Evolutionary conservation across 176 grass and related monocot species (phyloP), one percentile per base, ranked within the genome.

Genomic region (Zoysia pacifica): DNA sequence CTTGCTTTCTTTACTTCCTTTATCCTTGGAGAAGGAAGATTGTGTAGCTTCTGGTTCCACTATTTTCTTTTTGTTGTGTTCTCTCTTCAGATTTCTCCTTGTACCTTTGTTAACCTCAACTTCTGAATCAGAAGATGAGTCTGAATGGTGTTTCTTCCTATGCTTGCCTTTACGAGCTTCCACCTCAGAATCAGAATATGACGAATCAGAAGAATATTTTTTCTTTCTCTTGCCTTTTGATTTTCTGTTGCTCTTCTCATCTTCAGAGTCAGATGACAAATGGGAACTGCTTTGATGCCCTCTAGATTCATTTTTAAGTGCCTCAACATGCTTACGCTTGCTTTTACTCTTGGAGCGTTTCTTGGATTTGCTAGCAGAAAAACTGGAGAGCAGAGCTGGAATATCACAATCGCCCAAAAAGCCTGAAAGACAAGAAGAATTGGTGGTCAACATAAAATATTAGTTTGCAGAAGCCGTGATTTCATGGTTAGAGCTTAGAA

Each of bases 391-490:
- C 61, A 93, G 90, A 66, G 86, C 74, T 85, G 92, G 90, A 79
- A 95, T 93, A 18, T 92, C 92, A 83, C 75, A 71, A 55, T 78
- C 74, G 2, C 86, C 85, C 53, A 99, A 74, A 85, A 99, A 99
- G 72, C 96, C 96, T 99, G 72, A 76, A 77, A 90, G 12, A 81
- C 36, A 73, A 74, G 18, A 49, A 78, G 46, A 2, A 11, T 2
- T 38, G 8, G 60, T 42, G n/a, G 37, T 50, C 42, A 76, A 42
- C 16, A 52, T 59, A 60, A 58, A n/a, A 69, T 76, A 64, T 28
- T 70, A 80, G 39, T 65, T n/a, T 12, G 36, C 19, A 56, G 9
- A 52, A 69, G 9, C 40, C 9, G 11, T 68, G 20, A 49, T 38
- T 2, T 40, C 2, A 2, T 10, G 9, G 54, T 71, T 13, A 77